These are phyloP conservation scores for Phoenix roebelenii DNA, from an alignment of 176 grass and related monocot genomes.

Conservation along the genomic window DNA sequence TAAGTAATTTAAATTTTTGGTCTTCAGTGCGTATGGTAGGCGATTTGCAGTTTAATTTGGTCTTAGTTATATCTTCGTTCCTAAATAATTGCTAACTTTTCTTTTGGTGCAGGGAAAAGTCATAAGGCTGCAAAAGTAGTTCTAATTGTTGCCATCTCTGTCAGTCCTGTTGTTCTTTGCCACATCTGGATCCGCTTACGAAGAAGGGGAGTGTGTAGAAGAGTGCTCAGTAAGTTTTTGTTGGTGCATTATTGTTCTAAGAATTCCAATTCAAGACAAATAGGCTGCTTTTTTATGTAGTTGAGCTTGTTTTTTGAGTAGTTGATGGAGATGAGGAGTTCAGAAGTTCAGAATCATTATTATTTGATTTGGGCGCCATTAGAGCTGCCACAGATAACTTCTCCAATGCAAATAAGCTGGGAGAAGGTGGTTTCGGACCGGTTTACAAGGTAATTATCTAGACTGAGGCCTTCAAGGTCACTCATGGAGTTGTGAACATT, in stretches of 20 bases:
- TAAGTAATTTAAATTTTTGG: too few relatives aligned
- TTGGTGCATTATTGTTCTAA: too few relatives aligned
- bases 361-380: slow-evolving; percentile 31
- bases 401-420: slow-evolving; percentile 48
- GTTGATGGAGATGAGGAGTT: slow-evolving; percentile 14
- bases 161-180: slow-evolving; percentile 19
- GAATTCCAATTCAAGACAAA: not conserved
- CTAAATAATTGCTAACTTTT: not conserved
- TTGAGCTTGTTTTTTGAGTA: slow-evolving; percentile 3
- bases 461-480: too few relatives aligned
- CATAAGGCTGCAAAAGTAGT: slow-evolving; percentile 1
- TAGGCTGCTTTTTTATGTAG: not conserved
- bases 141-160: slow-evolving; percentile 21
- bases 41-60: too few relatives aligned
- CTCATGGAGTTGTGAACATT: too few relatives aligned
- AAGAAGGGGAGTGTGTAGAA: slow-evolving; percentile 7
- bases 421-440: slow-evolving; percentile 49
- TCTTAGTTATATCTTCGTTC: too few relatives aligned
- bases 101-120: not conserved
- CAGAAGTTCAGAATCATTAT: slow-evolving; percentile 15
- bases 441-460: slow-evolving; percentile 44
- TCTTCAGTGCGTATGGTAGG: too few relatives aligned
- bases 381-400: slow-evolving; percentile 41
- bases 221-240: too few relatives aligned
- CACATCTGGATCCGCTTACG: slow-evolving; percentile 4